Percentiles rank a stretch among this genome's conserved stretches.
Conservation (phyloP, 2,329 filamentous ascomycete genomes). For the Rutstroemia sp. region DNA sequence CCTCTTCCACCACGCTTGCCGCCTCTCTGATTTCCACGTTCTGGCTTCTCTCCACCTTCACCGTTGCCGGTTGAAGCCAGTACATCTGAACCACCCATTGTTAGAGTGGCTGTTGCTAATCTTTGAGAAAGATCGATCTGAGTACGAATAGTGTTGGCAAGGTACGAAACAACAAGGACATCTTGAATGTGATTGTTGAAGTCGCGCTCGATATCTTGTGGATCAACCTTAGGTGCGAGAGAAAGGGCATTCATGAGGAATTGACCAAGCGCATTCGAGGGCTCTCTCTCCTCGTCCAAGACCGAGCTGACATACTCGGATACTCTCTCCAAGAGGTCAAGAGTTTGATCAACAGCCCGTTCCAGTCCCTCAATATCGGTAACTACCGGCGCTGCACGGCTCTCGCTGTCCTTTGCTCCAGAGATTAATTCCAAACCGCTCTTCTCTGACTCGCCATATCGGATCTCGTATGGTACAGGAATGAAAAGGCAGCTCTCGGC, state of each 20-base stretch:
- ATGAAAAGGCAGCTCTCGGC: constrained; percentile 97
- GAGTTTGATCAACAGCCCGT: constrained; percentile 76
- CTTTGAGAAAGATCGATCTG: constrained; percentile 98
- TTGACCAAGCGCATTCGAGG: constrained; percentile 87
- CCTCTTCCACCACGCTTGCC: constrained; percentile 43
- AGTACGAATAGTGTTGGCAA: constrained; percentile 97
- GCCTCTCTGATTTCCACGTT: constrained; percentile 37
- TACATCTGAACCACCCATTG: constrained; percentile 42
- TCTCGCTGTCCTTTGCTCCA: constrained; percentile 71
- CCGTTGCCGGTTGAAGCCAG: constrained; percentile 30
- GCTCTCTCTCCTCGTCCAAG: constrained; percentile 84
- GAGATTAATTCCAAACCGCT: constrained; percentile 77
- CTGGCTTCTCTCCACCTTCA: constrained; percentile 40
- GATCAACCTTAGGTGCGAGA: constrained; percentile 89
- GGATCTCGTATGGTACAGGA: constrained; percentile 89
- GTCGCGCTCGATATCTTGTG: constrained; percentile 85
- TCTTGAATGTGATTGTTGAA: constrained; percentile 99
- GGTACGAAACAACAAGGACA: constrained; percentile 94
- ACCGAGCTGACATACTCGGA: constrained; percentile 89
- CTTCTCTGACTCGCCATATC: constrained; percentile 75
- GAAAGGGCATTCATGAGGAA: constrained; percentile 91
- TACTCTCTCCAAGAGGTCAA: constrained; percentile 84
- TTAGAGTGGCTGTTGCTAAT: constrained; percentile 71
- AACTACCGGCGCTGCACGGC: constrained; percentile 63
- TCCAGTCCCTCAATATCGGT: constrained; percentile 89